Percentiles rank a stretch among this genome's conserved stretches.
Evolutionary conservation across 2,329 filamentous ascomycete species (phyloP).

Genomic region (Berkeleyomyces basicola): DNA sequence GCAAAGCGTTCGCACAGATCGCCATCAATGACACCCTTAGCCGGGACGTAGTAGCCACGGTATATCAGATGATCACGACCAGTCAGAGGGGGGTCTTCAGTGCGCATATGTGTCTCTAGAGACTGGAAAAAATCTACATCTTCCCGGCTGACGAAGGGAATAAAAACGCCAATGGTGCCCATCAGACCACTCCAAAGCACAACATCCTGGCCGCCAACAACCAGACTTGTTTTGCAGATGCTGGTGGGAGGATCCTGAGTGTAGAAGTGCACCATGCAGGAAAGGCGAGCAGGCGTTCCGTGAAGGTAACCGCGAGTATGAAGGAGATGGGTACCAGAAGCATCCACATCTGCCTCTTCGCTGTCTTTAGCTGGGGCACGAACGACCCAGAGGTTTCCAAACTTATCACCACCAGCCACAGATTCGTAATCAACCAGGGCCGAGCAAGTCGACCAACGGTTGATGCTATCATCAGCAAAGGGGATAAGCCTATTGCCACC

Average conservation of each 20-base stretch:
- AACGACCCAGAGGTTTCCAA: constrained; percentile 88
- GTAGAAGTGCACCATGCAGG: constrained; percentile 76
- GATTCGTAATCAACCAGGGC: constrained; percentile 98
- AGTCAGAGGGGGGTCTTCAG: constrained; percentile 72
- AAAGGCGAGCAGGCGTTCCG: constrained; percentile 69
- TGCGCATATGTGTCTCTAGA: constrained; percentile 73
- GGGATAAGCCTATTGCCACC: constrained; percentile 83
- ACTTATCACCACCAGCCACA: constrained; percentile 87
- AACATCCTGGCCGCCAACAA: constrained; percentile 81
- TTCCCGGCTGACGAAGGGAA: constrained; percentile 81
- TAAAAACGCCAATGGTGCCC: constrained; percentile 81
- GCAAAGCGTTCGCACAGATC: constrained; percentile 90
- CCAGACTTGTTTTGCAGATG: constrained; percentile 74
- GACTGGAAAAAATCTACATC: constrained; percentile 97
- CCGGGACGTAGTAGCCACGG: constrained; percentile 85
- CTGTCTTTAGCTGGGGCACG: constrained; percentile 75
- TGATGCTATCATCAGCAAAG: constrained; percentile 78
- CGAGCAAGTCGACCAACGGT: constrained; percentile 79
- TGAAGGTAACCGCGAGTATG: constrained; percentile 84
- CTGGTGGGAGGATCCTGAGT: constrained; percentile 84
- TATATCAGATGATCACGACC: constrained; percentile 94
- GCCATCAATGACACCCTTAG: constrained; percentile 92
- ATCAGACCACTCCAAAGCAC: constrained; percentile 89
- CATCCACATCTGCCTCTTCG: constrained; percentile 78
- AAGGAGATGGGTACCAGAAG: constrained; percentile 73